Evolutionary conservation across 176 grass and related monocot genomes (phyloP), one percentile per base, ranked within the genome.

Genomic region (Luzula sylvatica): DNA sequence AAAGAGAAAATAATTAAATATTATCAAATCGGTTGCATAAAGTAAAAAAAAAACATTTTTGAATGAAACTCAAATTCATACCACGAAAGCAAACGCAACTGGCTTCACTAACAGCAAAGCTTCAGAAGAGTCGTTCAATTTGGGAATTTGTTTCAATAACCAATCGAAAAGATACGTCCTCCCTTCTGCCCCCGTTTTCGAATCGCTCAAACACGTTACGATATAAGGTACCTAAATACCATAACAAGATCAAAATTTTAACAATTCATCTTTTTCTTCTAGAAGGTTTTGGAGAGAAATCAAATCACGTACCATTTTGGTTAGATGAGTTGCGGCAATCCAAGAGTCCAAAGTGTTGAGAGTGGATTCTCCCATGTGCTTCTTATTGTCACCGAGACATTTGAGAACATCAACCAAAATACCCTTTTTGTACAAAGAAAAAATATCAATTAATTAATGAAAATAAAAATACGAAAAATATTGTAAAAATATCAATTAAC

Each of bases 101-200:
- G 82, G 86, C 69, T 98, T 98, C 69, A 98, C 25, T 50, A 98
- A 81, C 21, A 74, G 78, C 61, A 90, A 74, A 71, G 82, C 75
- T 67, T 98, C 93, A 53, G 93, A 49, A 8, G 82, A 78, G 52
- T 98, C 86, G 41, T 75, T 80, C 67, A 76, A 56, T 69, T 87
- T 90, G 6, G 71, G 55, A 52, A 92, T 62, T 74, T 92, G 72
- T 55, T 79, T 98, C 57, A 85, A 83, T 42, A 98, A 67, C 93
- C 93, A 98, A 98, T 98, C 93, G 72, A 98, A 90, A 49, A 98
- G 93, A 76, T 98, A 85, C 80, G 86, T 98, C 54, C 93, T 61
- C 5, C 93, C 93, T 67, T 98, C 93, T 43, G 86, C 65, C 46
- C 93, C 82, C 48, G 75, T 77, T 75, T 98, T 98, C 49, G 83